phyloP scores from a whole-genome alignment of 2,329 filamentous ascomycete genomes.

The Colletotrichum siamense region DNA sequence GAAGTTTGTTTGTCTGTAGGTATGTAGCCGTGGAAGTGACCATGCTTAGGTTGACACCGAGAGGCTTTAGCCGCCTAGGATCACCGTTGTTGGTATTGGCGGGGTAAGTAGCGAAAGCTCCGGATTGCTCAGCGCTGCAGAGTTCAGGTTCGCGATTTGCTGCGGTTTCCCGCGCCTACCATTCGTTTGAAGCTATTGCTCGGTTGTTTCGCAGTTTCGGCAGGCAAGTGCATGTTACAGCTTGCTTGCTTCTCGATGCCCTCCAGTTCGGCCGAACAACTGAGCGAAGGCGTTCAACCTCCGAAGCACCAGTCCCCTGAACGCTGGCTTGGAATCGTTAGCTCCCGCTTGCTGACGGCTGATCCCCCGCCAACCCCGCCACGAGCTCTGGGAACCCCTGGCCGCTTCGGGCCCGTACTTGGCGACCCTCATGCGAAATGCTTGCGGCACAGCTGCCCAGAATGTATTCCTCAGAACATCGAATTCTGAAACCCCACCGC shows the following conservation, averaged over 20 bases:
- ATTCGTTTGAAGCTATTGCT: not conserved
- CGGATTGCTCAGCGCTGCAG: not conserved
- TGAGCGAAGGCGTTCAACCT: not conserved
- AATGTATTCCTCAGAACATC: slow-evolving; percentile 8
- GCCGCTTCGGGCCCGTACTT: not conserved
- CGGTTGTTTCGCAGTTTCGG: not conserved
- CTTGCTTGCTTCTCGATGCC: not conserved
- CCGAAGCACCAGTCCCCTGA: not conserved
- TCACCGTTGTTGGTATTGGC: not conserved
- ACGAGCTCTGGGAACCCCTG: not conserved
- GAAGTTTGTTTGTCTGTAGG: not conserved
- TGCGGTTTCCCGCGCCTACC: not conserved
- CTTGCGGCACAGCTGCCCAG: slow-evolving; percentile 10
- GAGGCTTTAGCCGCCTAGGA: not conserved
- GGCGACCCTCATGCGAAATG: slow-evolving; percentile 4
- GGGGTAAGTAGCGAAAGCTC: not conserved
- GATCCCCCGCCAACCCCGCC: not conserved
- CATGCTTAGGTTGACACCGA: not conserved
- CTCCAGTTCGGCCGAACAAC: not conserved
- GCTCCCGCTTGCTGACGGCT: not conserved
- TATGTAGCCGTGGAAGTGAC: not conserved
- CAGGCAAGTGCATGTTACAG: not conserved
- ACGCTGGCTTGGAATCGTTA: not conserved
- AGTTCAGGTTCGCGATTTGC: not conserved
- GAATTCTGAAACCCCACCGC: not conserved